Evolutionary conservation across 2,329 filamentous ascomycete species (phyloP).

Genomic region (Sclerotinia subarctica): DNA sequence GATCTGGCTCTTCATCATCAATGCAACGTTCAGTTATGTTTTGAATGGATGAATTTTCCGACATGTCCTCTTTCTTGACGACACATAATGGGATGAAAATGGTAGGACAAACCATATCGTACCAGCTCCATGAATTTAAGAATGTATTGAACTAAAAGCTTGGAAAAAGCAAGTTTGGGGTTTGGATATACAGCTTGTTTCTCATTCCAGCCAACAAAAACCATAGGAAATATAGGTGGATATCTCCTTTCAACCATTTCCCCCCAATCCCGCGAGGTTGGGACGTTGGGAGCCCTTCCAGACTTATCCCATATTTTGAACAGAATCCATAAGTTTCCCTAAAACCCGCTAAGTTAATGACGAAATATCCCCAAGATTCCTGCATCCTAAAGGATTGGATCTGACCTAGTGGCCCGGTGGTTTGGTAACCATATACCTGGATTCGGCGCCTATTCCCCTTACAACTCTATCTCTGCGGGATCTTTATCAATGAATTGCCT

Average conservation of each 20-base stretch:
- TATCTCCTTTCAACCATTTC: too few species aligned
- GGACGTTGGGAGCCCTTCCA: too few species aligned
- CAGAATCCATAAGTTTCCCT: too few species aligned
- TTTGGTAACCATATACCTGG: not conserved
- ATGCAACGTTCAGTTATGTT: not conserved
- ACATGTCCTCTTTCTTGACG: not conserved
- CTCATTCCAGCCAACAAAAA: too few species aligned
- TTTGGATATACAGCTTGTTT: not conserved
- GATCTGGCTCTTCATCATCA: not conserved
- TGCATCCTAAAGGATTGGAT: not conserved
- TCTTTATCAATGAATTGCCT: not conserved
- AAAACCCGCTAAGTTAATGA: too few species aligned
- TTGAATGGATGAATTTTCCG: not conserved
- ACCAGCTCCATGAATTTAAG: not conserved
- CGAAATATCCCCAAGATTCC: not conserved
- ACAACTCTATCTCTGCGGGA: too few species aligned
- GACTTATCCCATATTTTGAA: too few species aligned
- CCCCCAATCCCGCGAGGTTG: too few species aligned
- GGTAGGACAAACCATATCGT: not conserved
- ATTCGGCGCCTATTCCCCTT: not conserved
- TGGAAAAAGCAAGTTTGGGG: not conserved
- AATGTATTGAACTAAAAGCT: not conserved
- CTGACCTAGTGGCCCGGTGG: not conserved
- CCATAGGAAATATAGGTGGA: too few species aligned
- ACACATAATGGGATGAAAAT: not conserved